Conservation (phyloP, 495 filamentous ascomycete species). For the Elasticomyces elasticus region DNA sequence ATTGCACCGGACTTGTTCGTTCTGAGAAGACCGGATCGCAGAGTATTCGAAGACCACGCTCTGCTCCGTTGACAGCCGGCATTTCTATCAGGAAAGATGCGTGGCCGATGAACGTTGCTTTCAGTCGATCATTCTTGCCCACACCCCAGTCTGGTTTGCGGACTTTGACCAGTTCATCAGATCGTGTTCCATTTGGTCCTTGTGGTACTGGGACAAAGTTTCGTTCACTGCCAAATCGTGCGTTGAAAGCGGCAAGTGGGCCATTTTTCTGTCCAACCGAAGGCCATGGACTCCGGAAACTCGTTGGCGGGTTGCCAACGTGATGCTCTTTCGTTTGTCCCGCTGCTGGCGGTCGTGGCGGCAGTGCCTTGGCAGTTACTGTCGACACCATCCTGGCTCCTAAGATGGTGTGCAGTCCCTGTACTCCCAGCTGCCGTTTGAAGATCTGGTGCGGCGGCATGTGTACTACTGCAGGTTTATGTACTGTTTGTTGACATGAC, state of each 20-base stretch:
- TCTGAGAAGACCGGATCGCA: conserved; percentile 48
- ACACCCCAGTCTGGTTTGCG: conserved; percentile 31
- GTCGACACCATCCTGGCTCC: conserved; percentile 6
- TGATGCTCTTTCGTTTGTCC: conserved; percentile 15
- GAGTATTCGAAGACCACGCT: conserved; percentile 33
- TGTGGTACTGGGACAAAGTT: conserved; percentile 34
- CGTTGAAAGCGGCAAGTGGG: conserved; percentile 20
- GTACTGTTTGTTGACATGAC: background rate
- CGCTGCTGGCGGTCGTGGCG: conserved; percentile 1
- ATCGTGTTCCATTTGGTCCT: conserved; percentile 17
- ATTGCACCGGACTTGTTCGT: conserved; percentile 38
- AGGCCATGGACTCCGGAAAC: conserved; percentile 48
- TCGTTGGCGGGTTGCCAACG: conserved; percentile 26
- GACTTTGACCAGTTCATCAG: conserved; percentile 27
- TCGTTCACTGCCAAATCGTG: conserved; percentile 25
- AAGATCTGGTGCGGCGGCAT: background rate
- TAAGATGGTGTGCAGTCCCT: background rate
- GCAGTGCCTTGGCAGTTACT: conserved; percentile 6
- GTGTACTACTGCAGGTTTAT: background rate
- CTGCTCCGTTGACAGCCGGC: conserved; percentile 16
- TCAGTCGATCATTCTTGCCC: conserved; percentile 22
- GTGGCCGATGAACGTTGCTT: conserved; percentile 46
- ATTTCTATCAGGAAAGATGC: conserved; percentile 41
- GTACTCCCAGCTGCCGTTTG: background rate
- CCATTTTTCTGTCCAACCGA: conserved; percentile 33